Evolutionary conservation across 257 asterid species (phyloP).

Genomic region (Perilla frutescens): DNA sequence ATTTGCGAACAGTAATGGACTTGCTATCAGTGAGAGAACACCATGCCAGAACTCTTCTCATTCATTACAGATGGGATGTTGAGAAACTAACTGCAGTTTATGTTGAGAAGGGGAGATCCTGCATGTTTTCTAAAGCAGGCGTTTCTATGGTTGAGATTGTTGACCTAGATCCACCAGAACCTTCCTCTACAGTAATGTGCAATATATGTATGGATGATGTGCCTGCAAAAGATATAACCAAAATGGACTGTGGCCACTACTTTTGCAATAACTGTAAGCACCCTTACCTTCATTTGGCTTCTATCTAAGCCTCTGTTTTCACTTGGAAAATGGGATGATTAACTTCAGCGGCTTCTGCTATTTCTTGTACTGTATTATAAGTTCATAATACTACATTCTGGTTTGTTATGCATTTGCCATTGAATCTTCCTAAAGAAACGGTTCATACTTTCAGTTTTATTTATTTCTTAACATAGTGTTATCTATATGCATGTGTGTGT

Average conservation of each 20-base stretch:
- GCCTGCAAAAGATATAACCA: conserved; percentile 58
- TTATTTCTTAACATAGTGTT: background rate
- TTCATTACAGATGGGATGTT: conserved; percentile 90
- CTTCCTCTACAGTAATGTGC: conserved; percentile 59
- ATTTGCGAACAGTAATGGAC: conserved; percentile 85
- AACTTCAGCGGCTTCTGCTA: conserved; percentile 11
- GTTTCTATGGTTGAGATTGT: conserved; percentile 53
- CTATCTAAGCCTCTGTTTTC: background rate
- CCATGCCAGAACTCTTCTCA: conserved; percentile 92
- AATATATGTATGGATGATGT: conserved; percentile 81
- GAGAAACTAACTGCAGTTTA: conserved; percentile 72
- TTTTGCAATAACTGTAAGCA: conserved; percentile 91
- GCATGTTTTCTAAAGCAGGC: conserved; percentile 87
- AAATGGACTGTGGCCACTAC: conserved; percentile 94
- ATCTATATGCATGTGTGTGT: background rate
- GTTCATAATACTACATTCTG: conserved; percentile 11
- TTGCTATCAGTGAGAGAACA: conserved; percentile 87
- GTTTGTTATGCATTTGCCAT: conserved; percentile 4
- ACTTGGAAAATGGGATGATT: background rate
- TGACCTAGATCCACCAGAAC: conserved; percentile 45
- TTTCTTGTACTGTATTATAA: background rate
- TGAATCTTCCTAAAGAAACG: background rate
- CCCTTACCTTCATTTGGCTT: conserved; percentile 26
- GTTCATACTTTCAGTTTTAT: conserved; percentile 4
- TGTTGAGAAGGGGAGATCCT: conserved; percentile 81